phyloP scores from a whole-genome alignment of 768 basidiomycete species.

The Trametes gibbosa region DNA sequence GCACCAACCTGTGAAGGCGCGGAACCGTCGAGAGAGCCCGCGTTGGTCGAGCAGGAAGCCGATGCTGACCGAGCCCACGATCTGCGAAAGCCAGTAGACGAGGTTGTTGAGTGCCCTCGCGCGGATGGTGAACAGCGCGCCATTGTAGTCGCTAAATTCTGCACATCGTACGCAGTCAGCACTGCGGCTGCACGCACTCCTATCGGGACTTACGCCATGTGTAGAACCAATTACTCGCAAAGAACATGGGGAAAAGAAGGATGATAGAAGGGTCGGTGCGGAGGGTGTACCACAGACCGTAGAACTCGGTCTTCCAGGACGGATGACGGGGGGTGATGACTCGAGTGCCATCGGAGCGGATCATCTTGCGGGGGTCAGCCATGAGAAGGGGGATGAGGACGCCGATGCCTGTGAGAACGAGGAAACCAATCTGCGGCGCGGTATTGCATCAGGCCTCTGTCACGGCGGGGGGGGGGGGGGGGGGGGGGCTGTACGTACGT shows the following conservation, averaged over 20 bases:
- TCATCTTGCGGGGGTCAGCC: slow-evolving; percentile 68
- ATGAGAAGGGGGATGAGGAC: slow-evolving; percentile 65
- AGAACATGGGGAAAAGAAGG: slow-evolving; percentile 82
- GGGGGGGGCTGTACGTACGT: slow-evolving; percentile 44
- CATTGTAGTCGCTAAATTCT: slow-evolving; percentile 83
- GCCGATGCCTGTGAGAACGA: slow-evolving; percentile 69
- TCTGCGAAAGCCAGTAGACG: slow-evolving; percentile 79
- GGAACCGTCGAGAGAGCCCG: slow-evolving; percentile 55
- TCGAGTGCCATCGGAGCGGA: slow-evolving; percentile 73
- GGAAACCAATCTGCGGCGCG: slow-evolving; percentile 61
- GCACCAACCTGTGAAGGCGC: slow-evolving; percentile 70
- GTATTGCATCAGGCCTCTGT: neutral
- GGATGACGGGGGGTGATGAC: slow-evolving; percentile 62
- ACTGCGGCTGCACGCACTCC: neutral
- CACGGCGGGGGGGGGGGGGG: neutral
- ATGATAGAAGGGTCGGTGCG: slow-evolving; percentile 70
- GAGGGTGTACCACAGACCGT: slow-evolving; percentile 65
- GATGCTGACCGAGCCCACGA: slow-evolving; percentile 69
- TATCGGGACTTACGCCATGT: slow-evolving; percentile 65
- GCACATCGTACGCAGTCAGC: slow-evolving; percentile 1
- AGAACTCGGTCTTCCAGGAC: slow-evolving; percentile 75
- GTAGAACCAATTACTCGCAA: slow-evolving; percentile 83
- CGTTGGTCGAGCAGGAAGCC: slow-evolving; percentile 65
- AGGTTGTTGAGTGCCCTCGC: slow-evolving; percentile 74
- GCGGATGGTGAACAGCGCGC: slow-evolving; percentile 77